Evolutionary conservation across 768 basidiomycete species (phyloP), one percentile per base, ranked within the genome.

Genomic region (Atractiella rhizophila): DNA sequence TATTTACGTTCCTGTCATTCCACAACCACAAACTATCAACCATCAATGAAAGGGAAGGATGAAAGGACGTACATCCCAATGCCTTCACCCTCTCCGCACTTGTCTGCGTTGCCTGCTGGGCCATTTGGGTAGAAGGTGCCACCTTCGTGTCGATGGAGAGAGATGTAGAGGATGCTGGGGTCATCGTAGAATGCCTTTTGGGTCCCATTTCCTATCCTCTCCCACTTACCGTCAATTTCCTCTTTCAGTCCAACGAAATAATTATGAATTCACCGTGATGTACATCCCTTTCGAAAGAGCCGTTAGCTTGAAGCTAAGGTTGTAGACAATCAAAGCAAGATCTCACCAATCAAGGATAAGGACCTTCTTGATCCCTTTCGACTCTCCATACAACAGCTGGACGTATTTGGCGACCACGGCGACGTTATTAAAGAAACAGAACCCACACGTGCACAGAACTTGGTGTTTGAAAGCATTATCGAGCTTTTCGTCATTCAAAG

Each of bases 131-230:
- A 98, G 57, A 85, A 96, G 7, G 62, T 61, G 2, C 88, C 91
- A 39, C 73, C 70, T 51, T 94, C 86, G 54, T 88, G 91, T 26
- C 85, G 76, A 62, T 98, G 91, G 27, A 98, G 50, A 23, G 91
- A 98, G 10, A 98, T 73, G 59, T 91, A 98, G 12, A 96, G 63
- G 24, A 96, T 77, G 30, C 69, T 70, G 0, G 80, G 76, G 54
- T 96, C 86, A 48, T 88, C 78, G 51, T 83, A 75, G 59, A 96
- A 96, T 1, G 86, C 83, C 45, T 78, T 69, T 54, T 98, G 91
- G 0, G 91, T 98, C 12, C 91, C 91, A 54, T 98, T 98, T 1
- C 91, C 85, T 86, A 30, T 8, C 3, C 23, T 15, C 13, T 27
- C 32, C 45, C 30, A 30, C 39, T 35, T 19, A 20, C n/a, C 30